Evolutionary conservation across 768 basidiomycete genomes (phyloP).

Genomic region (Xerocomus brunneocitrinus): DNA sequence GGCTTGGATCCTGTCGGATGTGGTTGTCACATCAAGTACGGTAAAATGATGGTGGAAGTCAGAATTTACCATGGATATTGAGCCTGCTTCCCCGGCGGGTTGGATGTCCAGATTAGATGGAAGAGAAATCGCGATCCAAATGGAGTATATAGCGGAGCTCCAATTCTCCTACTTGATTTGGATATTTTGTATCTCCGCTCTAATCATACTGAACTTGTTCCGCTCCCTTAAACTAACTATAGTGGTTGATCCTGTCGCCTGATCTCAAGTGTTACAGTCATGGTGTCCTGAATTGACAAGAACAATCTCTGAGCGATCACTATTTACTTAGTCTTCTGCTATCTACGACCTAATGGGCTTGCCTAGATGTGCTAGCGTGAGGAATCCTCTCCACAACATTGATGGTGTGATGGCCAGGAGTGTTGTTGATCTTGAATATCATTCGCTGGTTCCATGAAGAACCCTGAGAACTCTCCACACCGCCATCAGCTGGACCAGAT

Average conservation of each 20-base stretch:
- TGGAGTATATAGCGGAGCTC: constrained; percentile 7
- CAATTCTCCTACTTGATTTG: not conserved
- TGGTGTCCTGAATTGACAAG: not conserved
- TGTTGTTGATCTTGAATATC: constrained; percentile 7
- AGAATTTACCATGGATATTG: constrained; percentile 11
- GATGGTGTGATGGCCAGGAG: not conserved
- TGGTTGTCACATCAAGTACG: not conserved
- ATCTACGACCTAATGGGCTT: constrained; percentile 3
- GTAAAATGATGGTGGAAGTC: not conserved
- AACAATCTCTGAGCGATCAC: not conserved
- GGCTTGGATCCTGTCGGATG: constrained; percentile 10
- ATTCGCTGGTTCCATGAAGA: constrained; percentile 35
- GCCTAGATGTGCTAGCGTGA: constrained; percentile 9
- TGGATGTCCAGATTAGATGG: not conserved
- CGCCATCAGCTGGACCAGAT: not conserved
- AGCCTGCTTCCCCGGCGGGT: not conserved
- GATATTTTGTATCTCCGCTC: not conserved
- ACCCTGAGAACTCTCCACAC: constrained; percentile 32
- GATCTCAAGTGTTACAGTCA: not conserved
- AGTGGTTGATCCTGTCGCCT: too few species aligned
- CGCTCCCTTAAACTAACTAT: not conserved
- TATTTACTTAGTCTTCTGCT: too few species aligned
- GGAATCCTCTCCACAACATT: not conserved
- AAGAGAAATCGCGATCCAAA: not conserved
- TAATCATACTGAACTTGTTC: not conserved